These are phyloP conservation scores for Epicoccum sorghinum DNA, from an alignment of 2,329 filamentous ascomycete species.

Conservation along the genomic window DNA sequence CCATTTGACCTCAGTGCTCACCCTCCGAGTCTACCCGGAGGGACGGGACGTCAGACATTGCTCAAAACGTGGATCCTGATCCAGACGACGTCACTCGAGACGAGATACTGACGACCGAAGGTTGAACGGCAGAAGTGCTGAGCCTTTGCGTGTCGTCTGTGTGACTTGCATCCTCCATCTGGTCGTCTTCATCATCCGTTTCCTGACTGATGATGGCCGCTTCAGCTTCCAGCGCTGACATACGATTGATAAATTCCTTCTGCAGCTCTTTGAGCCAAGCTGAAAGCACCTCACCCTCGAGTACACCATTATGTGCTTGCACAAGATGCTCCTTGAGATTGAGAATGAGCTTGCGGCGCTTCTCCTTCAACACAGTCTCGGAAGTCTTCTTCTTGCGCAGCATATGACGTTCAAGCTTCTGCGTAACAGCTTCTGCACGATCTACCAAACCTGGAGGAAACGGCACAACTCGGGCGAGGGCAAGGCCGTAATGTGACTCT, in stretches of 20 bases:
- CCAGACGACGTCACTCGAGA: slow-evolving; percentile 27
- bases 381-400: slow-evolving; percentile 66
- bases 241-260: slow-evolving; percentile 73
- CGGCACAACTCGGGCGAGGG: slow-evolving; percentile 75
- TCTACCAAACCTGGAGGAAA: slow-evolving; percentile 72
- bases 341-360: slow-evolving; percentile 75
- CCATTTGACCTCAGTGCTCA: slow-evolving; percentile 11
- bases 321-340: slow-evolving; percentile 73
- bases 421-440: slow-evolving; percentile 70
- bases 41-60: slow-evolving; percentile 28
- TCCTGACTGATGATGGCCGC: slow-evolving; percentile 21
- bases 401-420: slow-evolving; percentile 63
- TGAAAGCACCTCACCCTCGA: slow-evolving; percentile 68
- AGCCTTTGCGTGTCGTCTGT: slow-evolving; percentile 19
- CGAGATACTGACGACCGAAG: slow-evolving; percentile 29
- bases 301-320: slow-evolving; percentile 69
- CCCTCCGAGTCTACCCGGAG: slow-evolving; percentile 37
- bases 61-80: slow-evolving; percentile 20
- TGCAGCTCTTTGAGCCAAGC: slow-evolving; percentile 72
- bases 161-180: slow-evolving; percentile 18
- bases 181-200: slow-evolving; percentile 24
- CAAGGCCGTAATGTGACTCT: slow-evolving; percentile 82
- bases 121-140: slow-evolving; percentile 21
- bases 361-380: slow-evolving; percentile 62
- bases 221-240: slow-evolving; percentile 69